Percentiles rank a stretch among this genome's conserved stretches.
Evolutionary conservation across 768 basidiomycete species (phyloP).

Genomic region (Tulasnella sp.): DNA sequence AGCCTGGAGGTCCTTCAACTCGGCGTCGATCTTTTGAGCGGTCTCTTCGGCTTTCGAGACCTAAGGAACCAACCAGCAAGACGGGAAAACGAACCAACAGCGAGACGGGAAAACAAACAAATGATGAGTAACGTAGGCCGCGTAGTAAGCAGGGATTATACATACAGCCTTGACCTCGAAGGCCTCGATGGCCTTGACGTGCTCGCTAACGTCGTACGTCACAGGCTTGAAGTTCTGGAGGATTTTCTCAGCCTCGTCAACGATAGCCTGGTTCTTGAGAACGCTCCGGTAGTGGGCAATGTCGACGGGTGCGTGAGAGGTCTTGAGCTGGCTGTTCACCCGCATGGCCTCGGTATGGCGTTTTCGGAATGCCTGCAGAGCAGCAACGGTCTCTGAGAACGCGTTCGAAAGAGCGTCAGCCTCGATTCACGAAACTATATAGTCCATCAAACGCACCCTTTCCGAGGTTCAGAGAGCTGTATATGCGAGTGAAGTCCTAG

Average conservation of each 20-base stretch:
- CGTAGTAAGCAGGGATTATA: conserved; percentile 42
- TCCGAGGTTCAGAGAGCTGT: conserved; percentile 79
- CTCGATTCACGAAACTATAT: background rate
- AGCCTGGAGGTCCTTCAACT: conserved; percentile 86
- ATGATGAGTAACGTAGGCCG: background rate
- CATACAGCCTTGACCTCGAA: conserved; percentile 93
- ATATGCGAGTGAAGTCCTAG: conserved; percentile 84
- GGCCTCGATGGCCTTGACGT: conserved; percentile 93
- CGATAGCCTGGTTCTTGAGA: conserved; percentile 89
- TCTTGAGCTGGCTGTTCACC: conserved; percentile 61
- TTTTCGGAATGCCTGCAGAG: conserved; percentile 95
- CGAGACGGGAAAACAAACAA: background rate
- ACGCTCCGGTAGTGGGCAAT: conserved; percentile 87
- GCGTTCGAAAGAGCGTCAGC: background rate
- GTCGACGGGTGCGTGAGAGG: conserved; percentile 83
- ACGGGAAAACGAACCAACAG: background rate
- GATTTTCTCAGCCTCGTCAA: conserved; percentile 91
- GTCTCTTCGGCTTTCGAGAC: conserved; percentile 89
- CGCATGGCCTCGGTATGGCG: conserved; percentile 89
- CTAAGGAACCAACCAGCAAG: conserved; percentile 48
- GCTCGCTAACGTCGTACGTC: conserved; percentile 85
- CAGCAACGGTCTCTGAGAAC: conserved; percentile 77
- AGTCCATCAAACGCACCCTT: conserved; percentile 61
- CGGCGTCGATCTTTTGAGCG: conserved; percentile 83
- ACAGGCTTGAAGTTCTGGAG: conserved; percentile 90